Evolutionary conservation across 148 eudicot species (phyloP).

Genomic region (Rhododendron molle): DNA sequence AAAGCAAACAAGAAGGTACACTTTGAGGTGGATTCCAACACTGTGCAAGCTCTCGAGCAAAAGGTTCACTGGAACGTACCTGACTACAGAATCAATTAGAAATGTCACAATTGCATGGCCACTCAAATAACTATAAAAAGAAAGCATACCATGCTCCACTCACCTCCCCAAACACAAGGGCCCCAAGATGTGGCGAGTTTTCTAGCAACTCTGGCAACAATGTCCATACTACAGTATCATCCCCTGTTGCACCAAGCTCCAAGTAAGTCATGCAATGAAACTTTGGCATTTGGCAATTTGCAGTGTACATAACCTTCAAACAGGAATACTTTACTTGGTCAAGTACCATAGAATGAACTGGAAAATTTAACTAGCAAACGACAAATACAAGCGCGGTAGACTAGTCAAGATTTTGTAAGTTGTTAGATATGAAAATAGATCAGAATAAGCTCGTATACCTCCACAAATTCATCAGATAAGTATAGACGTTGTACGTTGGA

Average conservation of each 20-base stretch:
- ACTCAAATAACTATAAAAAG: not conserved
- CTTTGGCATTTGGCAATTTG: not conserved
- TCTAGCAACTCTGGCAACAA: not conserved
- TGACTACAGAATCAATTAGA: not conserved
- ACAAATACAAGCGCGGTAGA: not conserved
- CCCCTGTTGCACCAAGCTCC: not conserved
- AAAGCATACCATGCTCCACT: not conserved
- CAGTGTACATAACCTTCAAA: not conserved
- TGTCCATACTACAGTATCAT: not conserved
- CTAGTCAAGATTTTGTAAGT: no score
- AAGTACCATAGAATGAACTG: not conserved
- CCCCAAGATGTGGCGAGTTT: not conserved
- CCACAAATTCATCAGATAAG: not conserved
- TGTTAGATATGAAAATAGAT: no score
- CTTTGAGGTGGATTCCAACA: not conserved
- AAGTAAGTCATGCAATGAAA: no score
- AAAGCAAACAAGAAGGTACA: constrained; percentile 9
- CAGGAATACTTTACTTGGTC: not conserved
- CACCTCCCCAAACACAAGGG: not conserved
- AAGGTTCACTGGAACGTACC: not conserved
- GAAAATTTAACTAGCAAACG: not conserved
- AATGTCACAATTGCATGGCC: not conserved
- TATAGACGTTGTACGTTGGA: not conserved
- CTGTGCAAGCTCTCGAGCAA: no score
- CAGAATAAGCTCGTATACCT: no score